Conservation (phyloP, 108 stramenopile species). For the Cyclotella cryptica region DNA sequence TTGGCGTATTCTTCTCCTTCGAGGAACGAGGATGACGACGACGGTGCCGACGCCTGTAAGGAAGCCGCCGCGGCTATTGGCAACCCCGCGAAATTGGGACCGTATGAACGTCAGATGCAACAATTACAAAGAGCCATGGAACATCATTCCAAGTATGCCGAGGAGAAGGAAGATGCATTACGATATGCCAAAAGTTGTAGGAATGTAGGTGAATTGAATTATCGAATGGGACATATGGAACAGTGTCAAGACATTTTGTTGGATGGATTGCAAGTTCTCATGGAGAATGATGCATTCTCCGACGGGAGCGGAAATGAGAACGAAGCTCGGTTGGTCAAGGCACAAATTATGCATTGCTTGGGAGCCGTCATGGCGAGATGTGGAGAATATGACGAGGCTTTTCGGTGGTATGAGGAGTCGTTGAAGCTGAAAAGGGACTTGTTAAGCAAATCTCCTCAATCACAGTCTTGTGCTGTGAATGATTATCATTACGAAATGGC, state of each 20-base stretch:
- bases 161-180: background rate
- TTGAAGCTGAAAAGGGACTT: conserved; percentile 29
- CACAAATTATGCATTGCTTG: conserved; percentile 38
- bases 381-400: conserved; percentile 48
- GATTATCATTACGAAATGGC: conserved; percentile 34
- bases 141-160: conserved; percentile 11
- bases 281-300: background rate
- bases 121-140: conserved; percentile 12
- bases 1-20: conserved; percentile 24
- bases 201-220: conserved; percentile 38
- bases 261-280: conserved; percentile 21
- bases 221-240: conserved; percentile 44
- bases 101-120: conserved; percentile 33
- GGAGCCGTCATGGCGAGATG: conserved; percentile 44
- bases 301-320: background rate
- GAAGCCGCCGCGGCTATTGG: background rate
- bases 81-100: background rate
- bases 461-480: background rate
- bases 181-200: conserved; percentile 30
- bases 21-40: background rate
- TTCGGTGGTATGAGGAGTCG: conserved; percentile 44
- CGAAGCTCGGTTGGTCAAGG: background rate
- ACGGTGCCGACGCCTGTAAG: background rate
- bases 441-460: background rate
- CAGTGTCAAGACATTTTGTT: conserved; percentile 32